Evolutionary conservation across 1,284 basidiomycete genomes (phyloP).

Genomic region (Xanthoconium separans): DNA sequence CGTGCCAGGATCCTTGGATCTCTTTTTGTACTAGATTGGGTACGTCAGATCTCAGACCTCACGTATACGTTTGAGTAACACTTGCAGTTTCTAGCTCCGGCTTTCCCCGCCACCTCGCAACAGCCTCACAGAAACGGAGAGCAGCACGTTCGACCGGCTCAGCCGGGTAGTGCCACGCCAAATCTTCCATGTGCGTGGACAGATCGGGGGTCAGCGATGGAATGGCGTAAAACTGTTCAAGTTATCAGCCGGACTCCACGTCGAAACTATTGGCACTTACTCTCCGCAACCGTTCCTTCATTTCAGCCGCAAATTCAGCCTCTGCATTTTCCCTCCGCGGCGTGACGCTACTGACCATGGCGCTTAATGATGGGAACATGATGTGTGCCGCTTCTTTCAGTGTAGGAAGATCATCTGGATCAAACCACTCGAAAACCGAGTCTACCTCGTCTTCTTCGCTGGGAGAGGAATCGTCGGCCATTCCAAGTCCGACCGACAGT

Average conservation of each 20-base stretch:
- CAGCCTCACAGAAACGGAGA: slow-evolving; percentile 74
- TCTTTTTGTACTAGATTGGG: slow-evolving; percentile 55
- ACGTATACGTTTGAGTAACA: neutral
- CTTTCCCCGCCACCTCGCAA: slow-evolving; percentile 76
- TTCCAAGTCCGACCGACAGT: slow-evolving; percentile 68
- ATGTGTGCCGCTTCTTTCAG: slow-evolving; percentile 63
- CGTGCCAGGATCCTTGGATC: slow-evolving; percentile 33
- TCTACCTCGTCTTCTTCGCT: slow-evolving; percentile 34
- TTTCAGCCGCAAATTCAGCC: slow-evolving; percentile 63
- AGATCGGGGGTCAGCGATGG: slow-evolving; percentile 67
- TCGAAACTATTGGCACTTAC: slow-evolving; percentile 42
- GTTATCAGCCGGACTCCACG: slow-evolving; percentile 8
- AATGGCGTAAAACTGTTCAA: slow-evolving; percentile 67
- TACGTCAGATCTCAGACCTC: slow-evolving; percentile 9
- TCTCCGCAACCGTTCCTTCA: slow-evolving; percentile 64
- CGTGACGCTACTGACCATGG: slow-evolving; percentile 23
- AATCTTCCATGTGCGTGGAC: slow-evolving; percentile 75
- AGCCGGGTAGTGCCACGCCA: slow-evolving; percentile 75
- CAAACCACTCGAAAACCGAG: slow-evolving; percentile 55
- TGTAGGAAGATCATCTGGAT: slow-evolving; percentile 74
- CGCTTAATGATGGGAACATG: slow-evolving; percentile 62
- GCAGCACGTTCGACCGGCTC: slow-evolving; percentile 78
- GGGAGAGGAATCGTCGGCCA: slow-evolving; percentile 26
- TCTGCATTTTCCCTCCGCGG: slow-evolving; percentile 45
- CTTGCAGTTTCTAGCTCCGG: slow-evolving; percentile 77